Percentiles rank a stretch among this genome's conserved stretches.
These are phyloP conservation scores for Cadophora gregata DNA, from an alignment of 2,329 filamentous ascomycete species.

Conservation along the genomic window DNA sequence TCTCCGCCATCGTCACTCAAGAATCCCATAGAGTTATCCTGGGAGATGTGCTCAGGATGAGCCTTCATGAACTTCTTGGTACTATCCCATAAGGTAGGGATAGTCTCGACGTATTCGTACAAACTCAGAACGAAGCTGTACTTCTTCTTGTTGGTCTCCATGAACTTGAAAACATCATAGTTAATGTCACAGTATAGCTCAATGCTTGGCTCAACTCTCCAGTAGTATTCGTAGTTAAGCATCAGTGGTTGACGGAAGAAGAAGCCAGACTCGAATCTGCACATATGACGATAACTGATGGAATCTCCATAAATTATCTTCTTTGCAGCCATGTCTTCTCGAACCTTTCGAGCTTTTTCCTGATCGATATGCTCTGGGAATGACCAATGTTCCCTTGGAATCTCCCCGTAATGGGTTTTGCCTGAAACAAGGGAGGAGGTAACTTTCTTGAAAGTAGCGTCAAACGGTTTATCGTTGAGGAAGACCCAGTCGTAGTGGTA, in stretches of 20 bases:
- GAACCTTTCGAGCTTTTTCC: conserved; percentile 86
- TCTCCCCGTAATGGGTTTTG: conserved; percentile 87
- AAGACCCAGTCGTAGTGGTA: conserved; percentile 99
- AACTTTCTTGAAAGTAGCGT: conserved; percentile 90
- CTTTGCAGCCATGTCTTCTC: conserved; percentile 89
- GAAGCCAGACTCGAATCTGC: conserved; percentile 97
- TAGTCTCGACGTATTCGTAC: conserved; percentile 94
- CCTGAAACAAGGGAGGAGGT: conserved; percentile 91
- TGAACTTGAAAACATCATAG: conserved; percentile 95
- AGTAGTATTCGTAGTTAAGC: conserved; percentile 98
- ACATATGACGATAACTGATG: conserved; percentile 98
- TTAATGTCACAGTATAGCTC: conserved; percentile 95
- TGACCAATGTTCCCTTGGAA: conserved; percentile 93
- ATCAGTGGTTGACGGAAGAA: conserved; percentile 96
- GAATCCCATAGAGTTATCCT: conserved; percentile 88
- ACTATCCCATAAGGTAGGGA: conserved; percentile 94
- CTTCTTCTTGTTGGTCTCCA: conserved; percentile 96
- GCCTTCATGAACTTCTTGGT: conserved; percentile 92
- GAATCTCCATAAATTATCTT: conserved; percentile 99
- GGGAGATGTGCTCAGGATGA: conserved; percentile 84
- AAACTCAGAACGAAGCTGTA: conserved; percentile 96
- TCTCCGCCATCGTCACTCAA: conserved; percentile 90
- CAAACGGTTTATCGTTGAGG: conserved; percentile 94
- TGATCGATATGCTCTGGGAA: conserved; percentile 96
- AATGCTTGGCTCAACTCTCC: conserved; percentile 97